A percentile compares a stretch with the other conserved stretches of the same genome.
Conservation (phyloP, 345 rosid genomes). For the Acer yangbiense region DNA sequence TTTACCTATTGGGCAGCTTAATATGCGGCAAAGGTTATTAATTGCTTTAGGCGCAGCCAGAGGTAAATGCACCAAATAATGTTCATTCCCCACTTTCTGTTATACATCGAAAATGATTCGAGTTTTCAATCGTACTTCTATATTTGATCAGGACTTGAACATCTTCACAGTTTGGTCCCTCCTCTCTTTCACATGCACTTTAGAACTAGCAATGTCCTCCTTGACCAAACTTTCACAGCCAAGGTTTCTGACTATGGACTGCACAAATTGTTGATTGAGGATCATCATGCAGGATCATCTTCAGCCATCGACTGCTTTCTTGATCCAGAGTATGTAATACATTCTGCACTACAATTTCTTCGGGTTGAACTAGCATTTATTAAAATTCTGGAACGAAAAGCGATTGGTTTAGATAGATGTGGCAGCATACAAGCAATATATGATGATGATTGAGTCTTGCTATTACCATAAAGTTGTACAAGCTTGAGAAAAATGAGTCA, state of each 20-base stretch:
- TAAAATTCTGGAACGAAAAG: too few species aligned
- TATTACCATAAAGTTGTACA: neutral
- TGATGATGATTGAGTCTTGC: neutral
- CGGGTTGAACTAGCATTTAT: too few species aligned
- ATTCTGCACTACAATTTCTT: neutral
- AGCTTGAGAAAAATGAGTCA: neutral
- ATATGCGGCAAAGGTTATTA: constrained; percentile 39
- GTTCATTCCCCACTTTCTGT: neutral
- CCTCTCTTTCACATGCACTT: constrained; percentile 53
- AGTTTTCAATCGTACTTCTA: constrained; percentile 5
- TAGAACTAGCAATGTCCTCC: constrained; percentile 48
- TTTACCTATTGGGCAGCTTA: constrained; percentile 41
- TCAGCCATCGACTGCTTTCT: constrained; percentile 44
- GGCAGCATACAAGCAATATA: neutral
- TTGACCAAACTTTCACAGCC: constrained; percentile 37
- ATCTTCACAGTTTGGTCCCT: constrained; percentile 50
- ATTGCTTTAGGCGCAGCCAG: constrained; percentile 47
- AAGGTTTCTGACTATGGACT: constrained; percentile 52
- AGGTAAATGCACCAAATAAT: constrained; percentile 30
- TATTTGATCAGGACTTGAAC: constrained; percentile 42
- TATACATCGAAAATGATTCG: neutral
- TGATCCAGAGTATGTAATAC: constrained; percentile 48
- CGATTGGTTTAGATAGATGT: too few species aligned
- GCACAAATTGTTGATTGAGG: constrained; percentile 25
- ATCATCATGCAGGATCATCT: constrained; percentile 36